phyloP scores from a whole-genome alignment of 1,284 basidiomycete genomes.

The Trametes sp. region DNA sequence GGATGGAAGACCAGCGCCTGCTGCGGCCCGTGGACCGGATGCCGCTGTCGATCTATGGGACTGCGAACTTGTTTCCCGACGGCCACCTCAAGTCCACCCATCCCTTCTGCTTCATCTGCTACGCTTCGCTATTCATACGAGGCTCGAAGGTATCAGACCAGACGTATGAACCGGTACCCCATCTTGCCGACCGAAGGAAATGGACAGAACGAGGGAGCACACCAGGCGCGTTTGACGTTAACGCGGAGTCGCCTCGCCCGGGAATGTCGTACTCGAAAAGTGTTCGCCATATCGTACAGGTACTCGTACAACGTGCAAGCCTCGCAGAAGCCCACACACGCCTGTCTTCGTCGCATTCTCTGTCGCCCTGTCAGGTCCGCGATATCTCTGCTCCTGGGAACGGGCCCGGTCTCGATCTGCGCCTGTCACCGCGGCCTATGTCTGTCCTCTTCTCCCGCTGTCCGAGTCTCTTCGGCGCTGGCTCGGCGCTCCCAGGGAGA shows the following conservation, averaged over 20 bases:
- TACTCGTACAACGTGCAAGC: conserved; percentile 18
- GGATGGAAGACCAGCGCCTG: background rate
- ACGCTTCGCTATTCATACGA: background rate
- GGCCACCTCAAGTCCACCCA: background rate
- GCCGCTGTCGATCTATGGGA: background rate
- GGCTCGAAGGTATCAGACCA: too few species aligned
- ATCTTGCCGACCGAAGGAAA: background rate
- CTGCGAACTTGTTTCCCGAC: background rate
- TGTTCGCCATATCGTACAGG: background rate
- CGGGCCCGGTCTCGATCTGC: background rate
- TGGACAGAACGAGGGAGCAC: background rate
- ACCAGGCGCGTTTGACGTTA: too few species aligned
- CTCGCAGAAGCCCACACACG: conserved; percentile 9
- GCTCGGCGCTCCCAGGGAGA: conserved; percentile 20
- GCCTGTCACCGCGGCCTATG: background rate
- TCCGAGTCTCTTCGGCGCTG: conserved; percentile 26
- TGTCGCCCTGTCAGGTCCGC: background rate
- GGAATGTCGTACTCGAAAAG: background rate
- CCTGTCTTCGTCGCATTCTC: conserved; percentile 8
- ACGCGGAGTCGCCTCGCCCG: too few species aligned
- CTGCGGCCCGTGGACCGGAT: conserved; percentile 6
- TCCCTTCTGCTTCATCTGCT: background rate
- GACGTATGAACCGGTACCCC: too few species aligned
- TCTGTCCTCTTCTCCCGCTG: conserved; percentile 21
- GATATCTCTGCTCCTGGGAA: conserved; percentile 11